Evolutionary conservation across 805 yeast species (phyloP).

Genomic region (Sugiyamaella smithiae): DNA sequence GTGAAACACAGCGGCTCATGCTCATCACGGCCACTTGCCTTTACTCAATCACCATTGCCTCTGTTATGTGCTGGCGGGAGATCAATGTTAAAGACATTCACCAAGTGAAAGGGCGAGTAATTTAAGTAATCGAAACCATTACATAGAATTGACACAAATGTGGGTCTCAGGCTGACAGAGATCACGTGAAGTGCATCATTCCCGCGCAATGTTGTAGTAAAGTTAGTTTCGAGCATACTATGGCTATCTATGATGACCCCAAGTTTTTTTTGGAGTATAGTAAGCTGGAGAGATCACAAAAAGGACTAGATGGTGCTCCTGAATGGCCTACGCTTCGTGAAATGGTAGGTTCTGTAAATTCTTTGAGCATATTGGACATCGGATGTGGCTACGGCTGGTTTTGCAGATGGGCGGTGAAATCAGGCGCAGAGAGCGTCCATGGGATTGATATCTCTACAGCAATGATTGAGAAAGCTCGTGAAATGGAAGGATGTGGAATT

Average conservation of each 20-base stretch:
- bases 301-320: neutral
- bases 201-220: too few relatives aligned
- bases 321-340: neutral
- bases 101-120: neutral
- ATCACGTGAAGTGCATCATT: too few relatives aligned
- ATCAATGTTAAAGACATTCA: slow-evolving; percentile 38
- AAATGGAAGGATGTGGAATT: slow-evolving; percentile 3
- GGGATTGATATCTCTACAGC: neutral
- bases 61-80: slow-evolving; percentile 10
- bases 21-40: slow-evolving; percentile 13
- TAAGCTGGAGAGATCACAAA: neutral
- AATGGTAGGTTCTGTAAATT: neutral
- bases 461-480: neutral
- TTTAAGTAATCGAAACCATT: too few relatives aligned
- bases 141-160: too few relatives aligned
- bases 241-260: slow-evolving; percentile 3
- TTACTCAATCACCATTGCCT: slow-evolving; percentile 5
- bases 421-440: neutral
- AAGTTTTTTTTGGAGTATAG: neutral
- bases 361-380: neutral
- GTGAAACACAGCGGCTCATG: slow-evolving; percentile 20
- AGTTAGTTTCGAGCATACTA: too few relatives aligned
- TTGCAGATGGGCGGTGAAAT: neutral
- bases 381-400: slow-evolving; percentile 5
- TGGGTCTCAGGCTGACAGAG: too few relatives aligned